A percentile compares a stretch with the other conserved stretches of the same genome.
Conservation (phyloP, 2,329 filamentous ascomycete species). For the Claviceps monticola region DNA sequence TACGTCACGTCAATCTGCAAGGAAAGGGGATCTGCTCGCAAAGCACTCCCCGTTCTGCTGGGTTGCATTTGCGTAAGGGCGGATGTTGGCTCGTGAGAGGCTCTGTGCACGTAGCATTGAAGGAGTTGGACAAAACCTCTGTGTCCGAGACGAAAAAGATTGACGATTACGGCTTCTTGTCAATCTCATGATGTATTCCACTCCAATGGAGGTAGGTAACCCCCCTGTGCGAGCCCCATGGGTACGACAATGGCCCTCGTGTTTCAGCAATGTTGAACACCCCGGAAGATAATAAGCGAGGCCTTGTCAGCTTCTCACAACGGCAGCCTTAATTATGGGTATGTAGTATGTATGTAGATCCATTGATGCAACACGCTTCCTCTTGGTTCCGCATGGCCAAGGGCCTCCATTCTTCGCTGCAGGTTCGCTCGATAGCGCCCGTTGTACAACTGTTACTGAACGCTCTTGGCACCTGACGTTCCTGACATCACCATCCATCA, state of each 20-base stretch:
- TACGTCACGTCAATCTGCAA: background rate
- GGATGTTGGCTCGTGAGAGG: background rate
- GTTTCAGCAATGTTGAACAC: slow-evolving; percentile 1
- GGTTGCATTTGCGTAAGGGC: background rate
- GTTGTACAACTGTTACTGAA: too few relatives aligned
- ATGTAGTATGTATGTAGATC: too few relatives aligned
- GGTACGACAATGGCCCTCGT: background rate
- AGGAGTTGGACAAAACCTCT: background rate
- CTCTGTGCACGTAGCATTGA: background rate
- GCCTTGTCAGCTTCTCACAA: background rate
- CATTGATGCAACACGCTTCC: too few relatives aligned
- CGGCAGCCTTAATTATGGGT: background rate
- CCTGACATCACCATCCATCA: background rate
- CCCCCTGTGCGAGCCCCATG: background rate
- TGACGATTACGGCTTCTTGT: background rate
- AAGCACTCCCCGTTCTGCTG: background rate
- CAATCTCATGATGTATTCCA: background rate
- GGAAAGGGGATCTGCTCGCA: background rate
- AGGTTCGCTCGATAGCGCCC: too few relatives aligned
- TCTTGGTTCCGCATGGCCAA: too few relatives aligned
- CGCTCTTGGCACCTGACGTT: too few relatives aligned
- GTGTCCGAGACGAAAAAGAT: background rate
- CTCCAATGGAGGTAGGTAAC: background rate
- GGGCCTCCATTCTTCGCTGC: too few relatives aligned
- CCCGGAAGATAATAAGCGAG: slow-evolving; percentile 1